Percentiles rank a stretch among this genome's conserved stretches.
These are phyloP conservation scores for Auricularia auricula-judae DNA, from an alignment of 768 basidiomycete species.

Conservation along the genomic window DNA sequence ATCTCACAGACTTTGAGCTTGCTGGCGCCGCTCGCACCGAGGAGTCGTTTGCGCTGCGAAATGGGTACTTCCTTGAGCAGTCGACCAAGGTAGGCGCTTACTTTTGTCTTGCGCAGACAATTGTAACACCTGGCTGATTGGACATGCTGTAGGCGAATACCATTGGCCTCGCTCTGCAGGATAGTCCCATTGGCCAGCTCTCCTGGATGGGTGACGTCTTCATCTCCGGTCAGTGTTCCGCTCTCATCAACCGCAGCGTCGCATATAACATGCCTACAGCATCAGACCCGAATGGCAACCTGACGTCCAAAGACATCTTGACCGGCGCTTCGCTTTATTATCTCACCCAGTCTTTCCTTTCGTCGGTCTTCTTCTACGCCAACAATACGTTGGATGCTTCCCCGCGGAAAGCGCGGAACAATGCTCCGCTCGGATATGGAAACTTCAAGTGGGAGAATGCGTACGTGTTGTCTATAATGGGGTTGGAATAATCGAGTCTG, in stretches of 20 bases:
- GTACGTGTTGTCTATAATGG: neutral
- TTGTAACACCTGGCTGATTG: neutral
- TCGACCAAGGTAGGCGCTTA: conserved; percentile 3
- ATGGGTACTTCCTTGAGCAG: conserved; percentile 4
- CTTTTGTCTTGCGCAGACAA: neutral
- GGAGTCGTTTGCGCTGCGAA: conserved; percentile 3
- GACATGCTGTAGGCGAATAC: conserved; percentile 12
- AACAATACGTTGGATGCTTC: conserved; percentile 5
- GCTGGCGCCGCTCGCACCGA: neutral
- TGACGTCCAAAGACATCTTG: conserved; percentile 9
- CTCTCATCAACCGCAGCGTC: neutral
- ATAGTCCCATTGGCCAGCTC: conserved; percentile 17
- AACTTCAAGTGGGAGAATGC: conserved; percentile 1
- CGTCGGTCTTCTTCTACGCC: conserved; percentile 12
- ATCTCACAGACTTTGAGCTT: neutral
- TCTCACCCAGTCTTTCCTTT: conserved; percentile 14
- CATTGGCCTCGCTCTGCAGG: conserved; percentile 16
- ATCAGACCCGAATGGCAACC: conserved; percentile 9
- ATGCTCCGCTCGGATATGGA: conserved; percentile 3
- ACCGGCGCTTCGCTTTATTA: conserved; percentile 17
- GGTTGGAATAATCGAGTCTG: too few relatives aligned
- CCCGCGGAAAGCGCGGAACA: neutral
- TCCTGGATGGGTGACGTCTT: conserved; percentile 16
- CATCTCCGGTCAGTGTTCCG: conserved; percentile 5
- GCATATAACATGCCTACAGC: neutral